These are phyloP conservation scores for Ophiorrhiza pumila DNA, from an alignment of 257 asterid species.

Conservation along the genomic window DNA sequence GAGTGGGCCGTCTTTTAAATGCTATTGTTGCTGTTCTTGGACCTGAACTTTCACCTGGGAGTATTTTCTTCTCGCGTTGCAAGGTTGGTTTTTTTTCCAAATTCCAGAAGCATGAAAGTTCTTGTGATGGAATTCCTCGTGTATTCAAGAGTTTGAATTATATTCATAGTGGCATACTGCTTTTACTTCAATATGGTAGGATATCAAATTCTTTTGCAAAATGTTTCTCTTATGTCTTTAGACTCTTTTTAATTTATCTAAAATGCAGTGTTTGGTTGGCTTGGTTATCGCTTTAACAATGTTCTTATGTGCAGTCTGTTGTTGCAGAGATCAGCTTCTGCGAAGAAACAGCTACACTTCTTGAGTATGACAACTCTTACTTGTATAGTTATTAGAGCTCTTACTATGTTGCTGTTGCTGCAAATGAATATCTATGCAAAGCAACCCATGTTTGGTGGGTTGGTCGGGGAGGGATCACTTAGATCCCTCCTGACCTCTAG, in stretches of 20 bases:
- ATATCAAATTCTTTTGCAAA: not conserved
- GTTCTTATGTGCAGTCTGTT: conserved; percentile 68
- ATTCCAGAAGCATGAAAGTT: conserved; percentile 25
- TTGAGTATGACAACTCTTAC: conserved; percentile 61
- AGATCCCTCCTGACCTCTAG: too few relatives aligned
- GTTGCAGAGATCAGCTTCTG: conserved; percentile 94
- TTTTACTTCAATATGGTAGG: not conserved
- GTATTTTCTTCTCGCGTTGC: conserved; percentile 97
- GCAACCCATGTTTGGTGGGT: too few relatives aligned
- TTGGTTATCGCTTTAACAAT: conserved; percentile 30
- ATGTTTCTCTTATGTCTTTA: not conserved
- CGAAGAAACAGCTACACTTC: conserved; percentile 87
- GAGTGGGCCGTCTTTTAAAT: conserved; percentile 91
- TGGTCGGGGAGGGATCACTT: too few relatives aligned
- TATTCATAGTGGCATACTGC: not conserved
- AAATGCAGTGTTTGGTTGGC: conserved; percentile 17
- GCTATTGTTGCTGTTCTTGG: conserved; percentile 97
- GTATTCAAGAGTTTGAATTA: not conserved
- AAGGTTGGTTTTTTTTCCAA: conserved; percentile 49
- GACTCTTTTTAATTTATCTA: conserved; percentile 14
- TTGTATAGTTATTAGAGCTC: conserved; percentile 7
- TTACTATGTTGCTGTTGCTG: conserved; percentile 15
- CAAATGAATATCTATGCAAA: not conserved
- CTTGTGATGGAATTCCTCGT: conserved; percentile 4
- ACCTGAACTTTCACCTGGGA: conserved; percentile 96